Evolutionary conservation across 2,329 filamentous ascomycete genomes (phyloP).

Genomic region (Arthrobotrys iridis): DNA sequence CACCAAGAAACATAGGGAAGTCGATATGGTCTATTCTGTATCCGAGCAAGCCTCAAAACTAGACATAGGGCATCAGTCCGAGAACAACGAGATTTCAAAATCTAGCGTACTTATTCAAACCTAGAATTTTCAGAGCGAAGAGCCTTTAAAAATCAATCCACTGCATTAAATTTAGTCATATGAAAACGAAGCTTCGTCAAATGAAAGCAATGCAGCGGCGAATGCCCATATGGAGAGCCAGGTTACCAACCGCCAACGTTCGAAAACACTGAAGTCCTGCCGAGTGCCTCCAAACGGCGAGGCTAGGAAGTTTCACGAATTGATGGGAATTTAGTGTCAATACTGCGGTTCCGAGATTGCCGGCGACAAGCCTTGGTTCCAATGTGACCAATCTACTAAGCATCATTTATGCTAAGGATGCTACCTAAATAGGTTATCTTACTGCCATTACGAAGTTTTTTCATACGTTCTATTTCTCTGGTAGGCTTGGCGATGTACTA

Average conservation of each 20-base stretch:
- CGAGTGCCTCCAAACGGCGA: background rate
- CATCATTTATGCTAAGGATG: background rate
- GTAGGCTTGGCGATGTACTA: too few relatives aligned
- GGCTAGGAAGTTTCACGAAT: too few relatives aligned
- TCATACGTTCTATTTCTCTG: background rate
- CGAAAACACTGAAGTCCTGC: background rate
- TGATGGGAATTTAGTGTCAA: background rate
- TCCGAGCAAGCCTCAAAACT: background rate
- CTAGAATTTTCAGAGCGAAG: too few relatives aligned
- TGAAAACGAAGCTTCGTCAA: background rate
- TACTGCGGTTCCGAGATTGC: background rate
- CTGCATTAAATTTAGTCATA: background rate
- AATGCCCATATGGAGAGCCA: constrained; percentile 2
- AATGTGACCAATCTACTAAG: background rate
- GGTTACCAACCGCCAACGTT: background rate
- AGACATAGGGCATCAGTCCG: background rate
- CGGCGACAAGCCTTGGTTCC: background rate
- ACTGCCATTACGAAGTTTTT: background rate
- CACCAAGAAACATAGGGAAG: background rate
- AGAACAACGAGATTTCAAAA: background rate
- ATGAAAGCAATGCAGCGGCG: background rate
- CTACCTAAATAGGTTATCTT: background rate
- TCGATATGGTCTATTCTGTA: background rate
- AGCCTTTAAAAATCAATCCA: background rate
- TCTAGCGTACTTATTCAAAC: background rate